Evolutionary conservation across 208 protist species (phyloP).

Genomic region (Leishmania lainsoni): DNA sequence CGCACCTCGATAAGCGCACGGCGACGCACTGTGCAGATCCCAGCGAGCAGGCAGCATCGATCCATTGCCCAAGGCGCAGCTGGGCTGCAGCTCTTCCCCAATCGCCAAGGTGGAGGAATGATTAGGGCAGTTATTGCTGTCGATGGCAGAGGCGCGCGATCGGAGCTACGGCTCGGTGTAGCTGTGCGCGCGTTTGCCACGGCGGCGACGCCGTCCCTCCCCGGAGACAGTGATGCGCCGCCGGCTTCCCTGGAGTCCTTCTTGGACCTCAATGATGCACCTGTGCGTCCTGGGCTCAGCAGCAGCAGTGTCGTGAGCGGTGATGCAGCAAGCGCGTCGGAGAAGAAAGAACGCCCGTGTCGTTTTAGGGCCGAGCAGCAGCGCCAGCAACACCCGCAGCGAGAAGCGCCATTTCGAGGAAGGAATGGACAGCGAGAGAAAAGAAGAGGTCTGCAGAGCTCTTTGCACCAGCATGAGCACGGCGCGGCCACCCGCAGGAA

Average conservation of each 20-base stretch:
- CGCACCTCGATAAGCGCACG: not conserved
- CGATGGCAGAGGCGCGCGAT: not conserved
- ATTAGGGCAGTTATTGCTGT: not conserved
- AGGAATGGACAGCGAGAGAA: not conserved
- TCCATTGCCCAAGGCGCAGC: not conserved
- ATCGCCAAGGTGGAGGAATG: not conserved
- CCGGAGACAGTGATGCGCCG: not conserved
- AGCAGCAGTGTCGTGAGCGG: not conserved
- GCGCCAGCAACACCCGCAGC: not conserved
- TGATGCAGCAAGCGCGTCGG: not conserved
- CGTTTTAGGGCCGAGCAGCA: not conserved
- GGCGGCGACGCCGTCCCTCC: not conserved
- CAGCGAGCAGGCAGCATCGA: not conserved
- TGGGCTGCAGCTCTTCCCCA: not conserved
- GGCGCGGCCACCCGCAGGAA: not conserved
- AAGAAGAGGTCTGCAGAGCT: not conserved
- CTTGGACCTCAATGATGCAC: not conserved
- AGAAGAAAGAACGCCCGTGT: not conserved
- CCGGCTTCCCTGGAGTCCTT: slow-evolving; percentile 1
- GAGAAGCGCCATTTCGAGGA: not conserved
- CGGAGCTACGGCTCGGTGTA: not conserved
- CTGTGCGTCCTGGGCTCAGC: not conserved
- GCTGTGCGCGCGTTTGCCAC: slow-evolving; percentile 2
- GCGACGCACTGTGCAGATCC: not conserved
- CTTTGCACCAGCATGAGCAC: not conserved